Conservation (phyloP, 257 asterid species). For the Przewalskia tangutica region DNA sequence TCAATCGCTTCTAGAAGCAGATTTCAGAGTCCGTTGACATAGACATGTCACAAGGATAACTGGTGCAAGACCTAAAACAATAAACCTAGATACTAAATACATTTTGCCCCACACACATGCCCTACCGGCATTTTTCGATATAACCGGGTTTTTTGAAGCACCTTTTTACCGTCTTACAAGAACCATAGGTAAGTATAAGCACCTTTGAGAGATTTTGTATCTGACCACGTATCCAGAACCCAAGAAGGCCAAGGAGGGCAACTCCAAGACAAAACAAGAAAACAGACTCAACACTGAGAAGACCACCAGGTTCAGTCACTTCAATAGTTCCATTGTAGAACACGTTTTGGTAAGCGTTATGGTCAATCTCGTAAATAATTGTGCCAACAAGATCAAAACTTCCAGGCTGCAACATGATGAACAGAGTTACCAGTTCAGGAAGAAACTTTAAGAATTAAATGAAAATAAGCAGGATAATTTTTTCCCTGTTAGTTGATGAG, state of each 20-base stretch:
- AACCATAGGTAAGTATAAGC: constrained; percentile 3
- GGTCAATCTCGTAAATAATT: constrained; percentile 82
- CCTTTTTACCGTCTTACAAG: neutral
- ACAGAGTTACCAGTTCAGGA: neutral
- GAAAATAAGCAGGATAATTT: neutral
- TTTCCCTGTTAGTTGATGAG: neutral
- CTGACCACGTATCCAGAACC: constrained; percentile 57
- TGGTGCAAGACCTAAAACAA: neutral
- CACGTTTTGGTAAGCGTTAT: constrained; percentile 62
- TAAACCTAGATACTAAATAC: neutral
- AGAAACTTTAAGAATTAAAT: neutral
- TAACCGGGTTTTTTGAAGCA: neutral
- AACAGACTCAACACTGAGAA: constrained; percentile 82
- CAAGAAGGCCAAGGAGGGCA: constrained; percentile 60
- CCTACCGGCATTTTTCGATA: neutral
- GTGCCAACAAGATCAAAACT: constrained; percentile 84
- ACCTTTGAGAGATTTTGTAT: constrained; percentile 77
- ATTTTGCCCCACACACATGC: neutral
- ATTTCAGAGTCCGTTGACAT: neutral
- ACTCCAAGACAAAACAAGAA: constrained; percentile 78
- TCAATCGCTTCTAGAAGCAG: neutral
- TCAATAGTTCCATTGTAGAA: constrained; percentile 94
- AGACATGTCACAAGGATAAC: neutral
- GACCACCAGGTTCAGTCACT: constrained; percentile 78
- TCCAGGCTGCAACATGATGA: constrained; percentile 56